A percentile compares a stretch with the other conserved stretches of the same genome.
These are phyloP conservation scores for Heritiera fomes DNA, from an alignment of 345 rosid species.

Conservation along the genomic window DNA sequence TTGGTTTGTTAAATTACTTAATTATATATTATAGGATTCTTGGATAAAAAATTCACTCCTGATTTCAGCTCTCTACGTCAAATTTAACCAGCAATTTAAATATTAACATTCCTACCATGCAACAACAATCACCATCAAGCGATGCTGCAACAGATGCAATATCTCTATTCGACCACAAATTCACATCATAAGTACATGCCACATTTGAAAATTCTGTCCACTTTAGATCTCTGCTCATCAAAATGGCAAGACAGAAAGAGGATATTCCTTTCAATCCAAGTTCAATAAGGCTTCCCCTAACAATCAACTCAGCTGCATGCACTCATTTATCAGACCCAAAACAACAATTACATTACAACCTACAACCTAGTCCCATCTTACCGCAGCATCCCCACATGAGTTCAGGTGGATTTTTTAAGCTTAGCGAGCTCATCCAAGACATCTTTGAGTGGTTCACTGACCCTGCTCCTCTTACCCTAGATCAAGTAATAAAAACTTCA, in stretches of 20 bases:
- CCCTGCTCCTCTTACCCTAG: conserved; percentile 13
- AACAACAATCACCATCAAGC: too few relatives aligned
- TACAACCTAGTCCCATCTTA: not conserved
- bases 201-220: not conserved
- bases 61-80: too few relatives aligned
- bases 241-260: not conserved
- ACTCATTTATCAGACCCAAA: not conserved
- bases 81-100: too few relatives aligned
- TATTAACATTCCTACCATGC: too few relatives aligned
- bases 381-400: not conserved
- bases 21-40: too few relatives aligned
- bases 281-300: not conserved
- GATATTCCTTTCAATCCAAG: not conserved
- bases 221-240: not conserved
- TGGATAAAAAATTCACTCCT: too few relatives aligned
- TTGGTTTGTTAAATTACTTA: too few relatives aligned
- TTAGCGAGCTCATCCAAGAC: conserved; percentile 20
- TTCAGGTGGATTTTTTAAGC: conserved; percentile 13
- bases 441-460: conserved; percentile 18
- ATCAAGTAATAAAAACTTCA: not conserved
- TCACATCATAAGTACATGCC: not conserved
- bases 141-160: not conserved
- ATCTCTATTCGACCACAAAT: conserved; percentile 1
- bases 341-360: too few relatives aligned
- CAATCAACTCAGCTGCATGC: not conserved